A percentile compares a stretch with the other conserved stretches of the same genome.
phyloP scores from a whole-genome alignment of 192 early-diverging fungal species.

The Coemansia sp. region DNA sequence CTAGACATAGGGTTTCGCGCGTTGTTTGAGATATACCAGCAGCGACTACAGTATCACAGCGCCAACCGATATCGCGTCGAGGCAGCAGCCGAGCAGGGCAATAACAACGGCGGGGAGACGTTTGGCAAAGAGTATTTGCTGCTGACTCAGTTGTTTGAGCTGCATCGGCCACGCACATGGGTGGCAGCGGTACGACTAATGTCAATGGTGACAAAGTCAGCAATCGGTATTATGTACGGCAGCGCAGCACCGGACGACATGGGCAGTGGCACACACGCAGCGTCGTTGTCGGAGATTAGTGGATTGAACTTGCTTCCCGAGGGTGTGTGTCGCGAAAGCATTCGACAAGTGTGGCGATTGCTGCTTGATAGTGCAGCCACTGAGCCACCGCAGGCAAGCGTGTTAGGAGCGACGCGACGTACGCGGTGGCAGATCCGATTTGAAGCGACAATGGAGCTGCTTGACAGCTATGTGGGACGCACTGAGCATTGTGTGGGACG shows the following conservation, averaged over 20 bases:
- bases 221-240: constrained; percentile 49
- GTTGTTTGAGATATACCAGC: constrained; percentile 43
- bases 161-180: constrained; percentile 49
- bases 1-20: constrained; percentile 49
- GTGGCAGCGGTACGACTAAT: constrained; percentile 44
- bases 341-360: constrained; percentile 48
- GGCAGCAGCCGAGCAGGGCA: not conserved
- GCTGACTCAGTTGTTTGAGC: constrained; percentile 41
- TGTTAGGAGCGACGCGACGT: constrained; percentile 41
- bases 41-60: constrained; percentile 43
- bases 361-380: constrained; percentile 43
- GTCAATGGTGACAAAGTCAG: constrained; percentile 47
- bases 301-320: constrained; percentile 43
- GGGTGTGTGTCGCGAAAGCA: constrained; percentile 41
- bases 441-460: constrained; percentile 47
- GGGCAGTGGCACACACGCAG: constrained; percentile 31
- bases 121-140: constrained; percentile 51
- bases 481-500: constrained; percentile 36
- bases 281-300: constrained; percentile 45
- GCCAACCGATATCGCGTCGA: constrained; percentile 33
- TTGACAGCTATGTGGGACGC: constrained; percentile 49
- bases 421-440: constrained; percentile 55
- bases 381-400: constrained; percentile 30
- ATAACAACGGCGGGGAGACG: constrained; percentile 4
- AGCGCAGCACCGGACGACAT: constrained; percentile 20